Base-by-base conservation (phyloP, 2,329 filamentous ascomycete genomes). In the Simplicillium sp. region DNA sequence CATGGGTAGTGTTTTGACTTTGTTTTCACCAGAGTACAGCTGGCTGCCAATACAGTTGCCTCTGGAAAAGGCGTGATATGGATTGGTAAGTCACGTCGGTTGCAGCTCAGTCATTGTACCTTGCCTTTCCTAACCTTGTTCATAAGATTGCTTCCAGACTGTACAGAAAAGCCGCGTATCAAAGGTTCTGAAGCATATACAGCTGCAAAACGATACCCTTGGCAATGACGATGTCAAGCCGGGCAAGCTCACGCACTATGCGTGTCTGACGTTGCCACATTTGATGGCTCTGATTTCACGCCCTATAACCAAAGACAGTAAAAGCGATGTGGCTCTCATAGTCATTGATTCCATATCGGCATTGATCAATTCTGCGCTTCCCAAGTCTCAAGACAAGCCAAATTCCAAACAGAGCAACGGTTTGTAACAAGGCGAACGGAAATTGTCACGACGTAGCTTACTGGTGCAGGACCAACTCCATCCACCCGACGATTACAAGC, bases 271-370 rank as follows among this genome's bases (percentile, higher is more conserved):
- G 38, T 72, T 95, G 32, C 72, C 80, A 38, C 80, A 94, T 59
- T 70, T 86, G 44, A 71, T 96, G 42, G 84, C 87, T 11, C 65
- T 95, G 25, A 66, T 94, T 34, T 73, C 80, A 38, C 75, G 80
- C 40, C 77, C 84, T n/a, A 77, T 80, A 2, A 54, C 70, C 2
- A 61, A 64, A 9, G 80, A 85, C 45, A 75, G 88, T 37, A 77
- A 83, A 1, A 43, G 58, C 17, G 67, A 70, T 25, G 82, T 84
- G 11, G 71, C 74, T 17, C 67, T 96, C 1, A 61, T 96, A 31
- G 68, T 96, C 11, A 67, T 96, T 47, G 87, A 94, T 57, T 82
- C 82, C 3, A 64, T 94, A 15, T 88, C 88, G 7, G 78, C 80
- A 7, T 68, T 92, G 18, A 70, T 96, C 44, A 84, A 85, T 49